Evolutionary conservation across 768 basidiomycete species (phyloP).

Genomic region (Lentinula edodes): DNA sequence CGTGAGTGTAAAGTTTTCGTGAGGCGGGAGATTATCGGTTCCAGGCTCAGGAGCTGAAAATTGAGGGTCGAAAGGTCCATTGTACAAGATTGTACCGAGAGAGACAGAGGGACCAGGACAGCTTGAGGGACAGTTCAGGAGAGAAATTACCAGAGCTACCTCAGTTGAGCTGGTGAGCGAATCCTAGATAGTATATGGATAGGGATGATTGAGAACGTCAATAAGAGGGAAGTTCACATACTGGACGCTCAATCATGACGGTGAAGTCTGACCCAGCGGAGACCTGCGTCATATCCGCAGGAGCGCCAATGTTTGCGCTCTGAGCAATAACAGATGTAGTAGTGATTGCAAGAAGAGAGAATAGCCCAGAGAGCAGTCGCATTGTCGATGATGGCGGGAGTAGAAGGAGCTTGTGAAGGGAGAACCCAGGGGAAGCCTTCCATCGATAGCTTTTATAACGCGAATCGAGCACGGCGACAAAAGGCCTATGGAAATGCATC

Average conservation of each 20-base stretch:
- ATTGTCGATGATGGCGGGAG: background rate
- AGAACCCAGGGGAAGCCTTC: no score
- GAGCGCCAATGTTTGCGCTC: slow-evolving; percentile 31
- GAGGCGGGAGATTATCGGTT: slow-evolving; percentile 15
- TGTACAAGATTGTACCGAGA: slow-evolving; percentile 30
- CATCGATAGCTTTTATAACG: no score
- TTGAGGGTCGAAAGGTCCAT: slow-evolving; percentile 23
- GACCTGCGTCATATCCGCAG: slow-evolving; percentile 28
- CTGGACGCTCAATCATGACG: slow-evolving; percentile 44
- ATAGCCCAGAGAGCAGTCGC: background rate
- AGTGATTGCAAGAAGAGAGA: background rate
- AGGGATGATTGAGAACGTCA: background rate
- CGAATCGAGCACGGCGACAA: no score
- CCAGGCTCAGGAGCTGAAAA: background rate
- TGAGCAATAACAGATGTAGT: slow-evolving; percentile 31
- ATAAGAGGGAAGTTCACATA: slow-evolving; percentile 18
- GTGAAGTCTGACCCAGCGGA: slow-evolving; percentile 30
- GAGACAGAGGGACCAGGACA: background rate
- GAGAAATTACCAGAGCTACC: slow-evolving; percentile 23
- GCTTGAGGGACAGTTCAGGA: slow-evolving; percentile 14
- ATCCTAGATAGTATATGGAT: background rate
- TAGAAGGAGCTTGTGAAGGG: no score
- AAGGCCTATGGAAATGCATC: no score
- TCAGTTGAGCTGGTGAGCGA: slow-evolving; percentile 20
- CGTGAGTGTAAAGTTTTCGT: slow-evolving; percentile 33